Evolutionary conservation across 371 early-diverging fungal species (phyloP).

Genomic region (Pancytospora philotis): DNA sequence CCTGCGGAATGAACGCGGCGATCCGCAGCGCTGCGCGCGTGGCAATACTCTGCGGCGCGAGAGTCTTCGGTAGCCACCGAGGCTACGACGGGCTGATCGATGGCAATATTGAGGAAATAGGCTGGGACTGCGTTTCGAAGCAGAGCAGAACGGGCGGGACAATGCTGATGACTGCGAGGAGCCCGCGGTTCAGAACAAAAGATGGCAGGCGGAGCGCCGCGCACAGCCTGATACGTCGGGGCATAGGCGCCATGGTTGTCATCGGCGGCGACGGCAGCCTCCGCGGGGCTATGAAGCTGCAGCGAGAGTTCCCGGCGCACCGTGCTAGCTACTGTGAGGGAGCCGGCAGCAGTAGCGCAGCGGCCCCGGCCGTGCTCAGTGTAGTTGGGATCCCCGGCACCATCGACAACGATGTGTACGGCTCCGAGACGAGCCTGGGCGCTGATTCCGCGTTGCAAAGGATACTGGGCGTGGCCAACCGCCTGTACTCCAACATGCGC

Average conservation of each 20-base stretch:
- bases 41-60: constrained; percentile 58
- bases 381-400: constrained; percentile 87
- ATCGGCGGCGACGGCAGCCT: constrained; percentile 96
- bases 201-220: constrained; percentile 77
- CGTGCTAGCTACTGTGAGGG: not conserved
- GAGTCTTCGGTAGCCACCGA: constrained; percentile 65
- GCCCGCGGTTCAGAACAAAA: constrained; percentile 69
- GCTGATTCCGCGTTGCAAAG: constrained; percentile 84
- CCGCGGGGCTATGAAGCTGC: constrained; percentile 81
- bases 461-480: constrained; percentile 86
- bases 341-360: not conserved
- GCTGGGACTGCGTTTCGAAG: constrained; percentile 76
- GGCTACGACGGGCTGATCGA: constrained; percentile 91
- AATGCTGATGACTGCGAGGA: constrained; percentile 85
- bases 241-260: constrained; percentile 84
- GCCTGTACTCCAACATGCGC: constrained; percentile 78
- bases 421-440: constrained; percentile 80
- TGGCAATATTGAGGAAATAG: constrained; percentile 74
- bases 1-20: constrained; percentile 94
- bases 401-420: constrained; percentile 74
- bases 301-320: constrained; percentile 73
- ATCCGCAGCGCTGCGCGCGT: constrained; percentile 84
- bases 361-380: constrained; percentile 15
- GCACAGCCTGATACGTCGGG: constrained; percentile 70
- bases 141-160: constrained; percentile 78